These are phyloP conservation scores for Aureobasidium leucospermi DNA, from an alignment of 2,329 filamentous ascomycete genomes.

Conservation along the genomic window DNA sequence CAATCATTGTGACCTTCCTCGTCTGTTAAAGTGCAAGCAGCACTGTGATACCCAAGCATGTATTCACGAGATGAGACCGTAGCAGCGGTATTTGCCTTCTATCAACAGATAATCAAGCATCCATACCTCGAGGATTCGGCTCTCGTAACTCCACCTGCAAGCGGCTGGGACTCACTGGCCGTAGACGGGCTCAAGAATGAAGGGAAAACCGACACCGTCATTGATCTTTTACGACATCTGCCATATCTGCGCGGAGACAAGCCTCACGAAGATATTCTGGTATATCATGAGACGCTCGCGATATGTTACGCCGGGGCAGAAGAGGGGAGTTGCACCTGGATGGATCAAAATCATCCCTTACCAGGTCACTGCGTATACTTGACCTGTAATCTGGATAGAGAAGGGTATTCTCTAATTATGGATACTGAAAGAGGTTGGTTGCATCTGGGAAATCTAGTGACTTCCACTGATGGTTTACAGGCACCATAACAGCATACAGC, in stretches of 20 bases:
- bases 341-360: background rate
- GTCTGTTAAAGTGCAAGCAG: too few species aligned
- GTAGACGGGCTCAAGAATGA: background rate
- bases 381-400: background rate
- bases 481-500: background rate
- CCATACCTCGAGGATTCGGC: background rate
- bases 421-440: background rate
- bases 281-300: background rate
- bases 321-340: too few species aligned
- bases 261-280: background rate
- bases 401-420: background rate
- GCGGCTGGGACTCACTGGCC: background rate
- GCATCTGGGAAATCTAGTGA: background rate
- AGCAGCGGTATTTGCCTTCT: background rate
- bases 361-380: background rate
- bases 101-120: background rate
- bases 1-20: too few species aligned
- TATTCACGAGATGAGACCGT: background rate
- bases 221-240: background rate
- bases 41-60: too few species aligned
- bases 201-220: background rate
- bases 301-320: background rate
- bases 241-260: background rate
- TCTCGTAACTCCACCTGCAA: background rate
- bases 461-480: background rate